Percentiles rank a stretch among this genome's conserved stretches.
Conservation (phyloP, 2,329 filamentous ascomycete genomes). For the Cyclaneusma minus region DNA sequence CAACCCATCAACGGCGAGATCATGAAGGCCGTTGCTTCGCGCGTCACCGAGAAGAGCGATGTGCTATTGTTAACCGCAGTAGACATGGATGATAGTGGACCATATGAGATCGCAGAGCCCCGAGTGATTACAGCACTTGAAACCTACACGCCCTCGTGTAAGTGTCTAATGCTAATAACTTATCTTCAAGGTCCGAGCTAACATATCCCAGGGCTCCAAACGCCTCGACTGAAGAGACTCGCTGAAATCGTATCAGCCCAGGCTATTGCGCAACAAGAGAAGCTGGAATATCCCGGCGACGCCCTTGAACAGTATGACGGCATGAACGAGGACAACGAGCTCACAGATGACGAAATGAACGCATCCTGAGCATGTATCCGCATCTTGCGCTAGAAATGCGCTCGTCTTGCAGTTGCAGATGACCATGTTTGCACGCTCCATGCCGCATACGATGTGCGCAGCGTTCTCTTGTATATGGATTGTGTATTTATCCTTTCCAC, state of each 20-base stretch:
- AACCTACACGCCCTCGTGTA: conserved; percentile 96
- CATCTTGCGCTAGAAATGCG: no score
- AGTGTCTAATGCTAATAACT: conserved; percentile 22
- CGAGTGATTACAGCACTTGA: conserved; percentile 90
- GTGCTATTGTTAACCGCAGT: conserved; percentile 86
- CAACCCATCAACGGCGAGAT: conserved; percentile 99
- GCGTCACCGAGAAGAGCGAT: conserved; percentile 96
- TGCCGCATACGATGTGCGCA: no score
- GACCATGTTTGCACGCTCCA: no score
- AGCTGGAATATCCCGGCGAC: conserved; percentile 43
- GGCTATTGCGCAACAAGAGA: conserved; percentile 89
- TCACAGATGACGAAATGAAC: conserved; percentile 20
- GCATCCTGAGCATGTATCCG: no score
- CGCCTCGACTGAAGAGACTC: conserved; percentile 80
- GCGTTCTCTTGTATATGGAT: no score
- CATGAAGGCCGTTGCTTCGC: conserved; percentile 96
- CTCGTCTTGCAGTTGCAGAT: no score
- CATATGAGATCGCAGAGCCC: conserved; percentile 96
- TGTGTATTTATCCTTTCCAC: no score
- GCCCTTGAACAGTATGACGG: conserved; percentile 29
- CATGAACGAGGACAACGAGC: conserved; percentile 29
- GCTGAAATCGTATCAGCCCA: conserved; percentile 98
- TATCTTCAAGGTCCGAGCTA: not conserved
- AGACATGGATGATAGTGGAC: conserved; percentile 97
- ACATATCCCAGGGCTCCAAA: conserved; percentile 82